Base-by-base conservation (phyloP, 352 stramenopile genomes). In the Globisporangium cylindrosporum region DNA sequence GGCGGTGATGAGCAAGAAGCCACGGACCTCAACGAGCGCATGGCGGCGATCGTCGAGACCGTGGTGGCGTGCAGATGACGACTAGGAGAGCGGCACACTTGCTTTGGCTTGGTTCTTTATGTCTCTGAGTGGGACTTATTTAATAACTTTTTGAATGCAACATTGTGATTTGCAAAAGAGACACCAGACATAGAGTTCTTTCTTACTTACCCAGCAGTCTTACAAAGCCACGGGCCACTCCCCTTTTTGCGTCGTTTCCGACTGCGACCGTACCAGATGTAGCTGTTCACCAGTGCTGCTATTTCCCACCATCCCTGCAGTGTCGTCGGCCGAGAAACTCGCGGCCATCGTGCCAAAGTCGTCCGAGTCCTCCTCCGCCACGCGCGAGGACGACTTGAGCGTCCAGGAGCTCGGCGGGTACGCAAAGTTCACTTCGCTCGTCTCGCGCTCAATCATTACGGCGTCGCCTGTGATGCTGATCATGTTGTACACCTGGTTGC, bases 401-500 rank as follows among this genome's bases (percentile, higher is more conserved):
- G 67, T 68, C 73, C 75, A 82, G 8, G 66, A 64, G 18, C 72
- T 75, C 6, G 71, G 66, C 6, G 67, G 70, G 29, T 71, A 84
- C 14, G 63, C 64, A 24, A 74, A 71, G 54, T 76, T 75, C 55
- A 70, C 61, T 56, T 84, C 75, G 59, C 59, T 65, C 24, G 49
- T 60, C 51, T 93, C 75, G 27, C 85, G 80, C 66, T 89, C 81
- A 29, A 93, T 83, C 82, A 93, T 92, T 27, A 92, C 88, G 9
- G 87, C 84, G 67, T 95, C 89, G 5, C 90, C 90, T 2, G 87
- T 96, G 70, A 97, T 92, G 64, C 86, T 95, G 59, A 97, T 95
- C 87, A 97, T 95, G 74, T 96, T 96, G 86, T 97, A 97, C 62
- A 95, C 88, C 70, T 95, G 89, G 70, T 97, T 97, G 53, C 89